Percentiles rank a stretch among this genome's conserved stretches.
Evolutionary conservation across 352 stramenopile species (phyloP).

Genomic region (Pythium oligandrum): DNA sequence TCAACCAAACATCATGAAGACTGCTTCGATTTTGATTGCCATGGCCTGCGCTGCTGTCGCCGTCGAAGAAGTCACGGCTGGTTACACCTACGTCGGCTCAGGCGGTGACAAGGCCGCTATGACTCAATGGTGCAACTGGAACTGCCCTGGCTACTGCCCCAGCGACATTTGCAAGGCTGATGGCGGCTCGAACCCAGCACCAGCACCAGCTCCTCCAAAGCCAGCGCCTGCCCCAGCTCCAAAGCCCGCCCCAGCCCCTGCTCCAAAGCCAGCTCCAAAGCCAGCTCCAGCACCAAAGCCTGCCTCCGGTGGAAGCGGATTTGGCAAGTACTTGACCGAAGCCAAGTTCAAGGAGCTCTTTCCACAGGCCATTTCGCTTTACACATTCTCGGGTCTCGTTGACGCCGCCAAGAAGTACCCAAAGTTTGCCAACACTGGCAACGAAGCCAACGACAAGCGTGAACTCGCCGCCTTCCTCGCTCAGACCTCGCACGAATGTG

Average conservation of each 20-base stretch:
- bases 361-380: conserved; percentile 31
- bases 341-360: conserved; percentile 27
- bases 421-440: conserved; percentile 36
- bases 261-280: too few relatives aligned
- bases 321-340: conserved; percentile 37
- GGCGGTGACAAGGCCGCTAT: not conserved
- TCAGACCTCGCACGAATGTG: conserved; percentile 36
- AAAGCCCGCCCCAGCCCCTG: not conserved
- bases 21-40: not conserved
- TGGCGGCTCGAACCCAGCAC: too few relatives aligned
- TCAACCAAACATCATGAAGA: not conserved
- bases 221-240: too few relatives aligned
- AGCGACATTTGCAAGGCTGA: too few relatives aligned
- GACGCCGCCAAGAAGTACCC: conserved; percentile 30
- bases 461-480: conserved; percentile 43
- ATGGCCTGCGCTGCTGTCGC: not conserved
- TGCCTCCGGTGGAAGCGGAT: conserved; percentile 4
- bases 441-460: conserved; percentile 32
- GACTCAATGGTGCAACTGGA: too few relatives aligned
- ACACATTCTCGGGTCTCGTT: conserved; percentile 39
- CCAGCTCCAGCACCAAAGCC: not conserved
- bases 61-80: not conserved
- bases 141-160: too few relatives aligned
- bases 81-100: not conserved
- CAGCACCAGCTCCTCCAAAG: not conserved